Evolutionary conservation across 495 filamentous ascomycete genomes (phyloP).

Genomic region (Hypoxylon intermedium): DNA sequence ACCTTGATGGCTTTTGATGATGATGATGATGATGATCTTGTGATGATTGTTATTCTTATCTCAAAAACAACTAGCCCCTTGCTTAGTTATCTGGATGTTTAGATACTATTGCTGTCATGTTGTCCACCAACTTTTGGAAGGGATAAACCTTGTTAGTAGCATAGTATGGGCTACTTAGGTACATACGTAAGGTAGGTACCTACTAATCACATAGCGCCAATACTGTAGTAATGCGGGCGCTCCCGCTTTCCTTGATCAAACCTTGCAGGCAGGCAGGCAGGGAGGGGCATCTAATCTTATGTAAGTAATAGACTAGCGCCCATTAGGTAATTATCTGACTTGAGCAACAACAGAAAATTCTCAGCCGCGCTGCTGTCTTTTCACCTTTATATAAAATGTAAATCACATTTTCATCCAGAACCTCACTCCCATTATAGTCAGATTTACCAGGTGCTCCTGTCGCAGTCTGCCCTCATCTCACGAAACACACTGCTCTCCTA

Average conservation of each 20-base stretch:
- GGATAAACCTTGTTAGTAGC: too few species aligned
- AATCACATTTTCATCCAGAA: background rate
- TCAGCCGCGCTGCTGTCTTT: constrained; percentile 27
- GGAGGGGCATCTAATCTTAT: background rate
- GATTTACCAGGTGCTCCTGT: background rate
- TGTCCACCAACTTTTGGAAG: too few species aligned
- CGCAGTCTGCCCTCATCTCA: background rate
- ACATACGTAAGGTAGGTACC: too few species aligned
- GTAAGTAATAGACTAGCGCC: constrained; percentile 11
- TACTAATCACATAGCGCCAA: too few species aligned
- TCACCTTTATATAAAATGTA: constrained; percentile 3
- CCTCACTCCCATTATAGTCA: constrained; percentile 2
- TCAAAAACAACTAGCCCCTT: too few species aligned
- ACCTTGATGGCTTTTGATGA: background rate
- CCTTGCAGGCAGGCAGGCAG: too few species aligned
- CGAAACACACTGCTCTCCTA: background rate
- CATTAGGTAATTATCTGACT: constrained; percentile 23
- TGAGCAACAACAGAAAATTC: constrained; percentile 21
- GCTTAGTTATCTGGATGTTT: too few species aligned
- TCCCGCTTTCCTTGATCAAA: too few species aligned
- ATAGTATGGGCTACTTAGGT: too few species aligned
- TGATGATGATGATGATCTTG: background rate
- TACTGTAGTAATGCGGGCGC: too few species aligned
- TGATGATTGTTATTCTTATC: background rate
- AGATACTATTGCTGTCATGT: too few species aligned